Base-by-base conservation (phyloP, 495 filamentous ascomycete species). In the Aspergillus cavernicola region DNA sequence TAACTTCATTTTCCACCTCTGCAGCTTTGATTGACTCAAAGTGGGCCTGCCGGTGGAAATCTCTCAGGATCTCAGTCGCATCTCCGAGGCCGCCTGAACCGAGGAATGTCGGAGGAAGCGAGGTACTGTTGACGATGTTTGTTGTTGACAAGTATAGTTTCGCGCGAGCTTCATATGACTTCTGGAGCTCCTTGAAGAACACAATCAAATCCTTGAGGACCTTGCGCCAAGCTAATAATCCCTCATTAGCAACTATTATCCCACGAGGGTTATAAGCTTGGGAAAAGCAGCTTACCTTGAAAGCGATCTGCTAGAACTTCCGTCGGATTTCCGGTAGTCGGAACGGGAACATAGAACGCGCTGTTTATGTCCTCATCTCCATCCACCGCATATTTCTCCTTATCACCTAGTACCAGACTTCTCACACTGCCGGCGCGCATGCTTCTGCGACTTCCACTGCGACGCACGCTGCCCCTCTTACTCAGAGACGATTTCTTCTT, bases 171-270 rank as follows among this genome's bases (percentile, higher is more conserved):
- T 98, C 93, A 69, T 97, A 95, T 26, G 90, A 89, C 43, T 83
- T 81, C 68, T 96, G 90, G 18, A 97, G 81, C 70, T 98, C 93
- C 57, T 90, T 84, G 68, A 96, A 97, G 67, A 96, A 98, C 24
- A 88, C 77, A 56, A 97, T 96, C 33, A 96, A 76, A 60, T 96
- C 92, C 67, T 98, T 98, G 26, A 98, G 79, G 11, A 96, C 78
- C 76, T 95, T 96, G 32, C 93, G 81, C 93, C 93, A 98, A 45
- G 89, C 93, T 96, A 46, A 58, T 53, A 5, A 31, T 15, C 4
- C 0, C 9, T 11, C 19, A 23, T 54, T 54, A 36, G 52, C 39
- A 13, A 29, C 9, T 38, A 26, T 6, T 18, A 13, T 13, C 41
- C 10, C 6, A 16, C 2, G 2, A 28, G 22, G 13, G 36, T 35